A percentile compares a stretch with the other conserved stretches of the same genome.
These are phyloP conservation scores for Crithidia fasciculata DNA, from an alignment of 208 protist genomes.

Conservation along the genomic window DNA sequence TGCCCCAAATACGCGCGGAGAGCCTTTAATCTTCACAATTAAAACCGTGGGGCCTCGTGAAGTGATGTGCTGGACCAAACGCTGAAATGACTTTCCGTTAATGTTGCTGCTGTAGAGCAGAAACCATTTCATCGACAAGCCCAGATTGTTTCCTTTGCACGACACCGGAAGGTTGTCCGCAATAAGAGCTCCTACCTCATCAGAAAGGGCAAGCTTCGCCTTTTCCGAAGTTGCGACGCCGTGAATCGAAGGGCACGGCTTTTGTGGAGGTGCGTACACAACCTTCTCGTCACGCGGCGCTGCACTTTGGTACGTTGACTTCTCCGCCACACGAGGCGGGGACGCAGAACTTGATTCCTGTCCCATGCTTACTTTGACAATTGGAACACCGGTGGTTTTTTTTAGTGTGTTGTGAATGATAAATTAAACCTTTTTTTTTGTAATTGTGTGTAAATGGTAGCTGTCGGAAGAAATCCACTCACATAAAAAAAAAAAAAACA, in stretches of 20 bases:
- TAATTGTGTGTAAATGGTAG: not conserved
- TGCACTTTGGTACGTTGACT: not conserved
- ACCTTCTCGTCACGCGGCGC: not conserved
- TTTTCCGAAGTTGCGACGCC: slow-evolving; percentile 13
- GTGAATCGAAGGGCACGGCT: slow-evolving; percentile 2
- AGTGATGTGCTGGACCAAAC: slow-evolving; percentile 47
- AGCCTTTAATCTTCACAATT: slow-evolving; percentile 46
- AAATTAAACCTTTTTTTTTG: not conserved
- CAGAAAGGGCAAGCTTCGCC: slow-evolving; percentile 11
- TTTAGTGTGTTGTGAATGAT: no score
- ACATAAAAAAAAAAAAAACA: not conserved
- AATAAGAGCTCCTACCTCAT: slow-evolving; percentile 30
- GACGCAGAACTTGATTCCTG: slow-evolving; percentile 8
- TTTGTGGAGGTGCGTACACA: not conserved
- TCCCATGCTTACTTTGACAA: not conserved
- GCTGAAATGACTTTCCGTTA: slow-evolving; percentile 73
- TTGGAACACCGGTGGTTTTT: no score
- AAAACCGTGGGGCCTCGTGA: slow-evolving; percentile 55
- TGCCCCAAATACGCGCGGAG: slow-evolving; percentile 49
- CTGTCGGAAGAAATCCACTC: not conserved
- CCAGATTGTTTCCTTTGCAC: slow-evolving; percentile 23
- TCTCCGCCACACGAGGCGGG: no score
- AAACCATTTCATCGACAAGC: slow-evolving; percentile 45
- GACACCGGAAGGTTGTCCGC: slow-evolving; percentile 37
- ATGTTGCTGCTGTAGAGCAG: slow-evolving; percentile 64